Evolutionary conservation across 75 land plant genomes (phyloP), one percentile per base, ranked within the genome.

Genomic region (Sequoia sempervirens): DNA sequence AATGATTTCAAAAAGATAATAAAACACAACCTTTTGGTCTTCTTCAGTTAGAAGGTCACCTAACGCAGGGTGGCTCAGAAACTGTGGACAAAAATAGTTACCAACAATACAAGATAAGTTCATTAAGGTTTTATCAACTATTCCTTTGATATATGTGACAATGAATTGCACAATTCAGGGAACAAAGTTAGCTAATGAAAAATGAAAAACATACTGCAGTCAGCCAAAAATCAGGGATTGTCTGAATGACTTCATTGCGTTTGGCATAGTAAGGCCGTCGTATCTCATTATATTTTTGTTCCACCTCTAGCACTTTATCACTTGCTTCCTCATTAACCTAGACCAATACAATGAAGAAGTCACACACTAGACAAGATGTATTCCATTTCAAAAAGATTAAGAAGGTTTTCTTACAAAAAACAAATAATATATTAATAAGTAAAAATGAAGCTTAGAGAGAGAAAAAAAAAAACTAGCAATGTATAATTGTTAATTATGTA

Each of bases 281-380:
- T 81, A 93, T 88, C 87, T 95, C 99, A 86, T 95, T 95, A 83
- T 92, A 96, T 74, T 91, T 91, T 85, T 95, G 97, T 79, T 95
- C 99, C 52, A 96, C 91, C 78, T 92, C 97, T 84, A 96, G 90
- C 32, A 96, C 99, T 74, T 92, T 92, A 76, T 96, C 99, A 86
- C 98, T 96, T 66, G 97, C 99, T 80, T 96, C 97, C 83, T 95
- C 99, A 86, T 96, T 96, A 38, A 96, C 88, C 99, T 96, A 84
- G 50, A 15, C 58, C 37, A 70, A 70, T 28, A 32, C 36, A 70
- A 70, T 28, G 3, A 66, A 28, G 1, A 70, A 12, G 36, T 70
- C 73, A 70, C 2, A 32, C 32, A 70, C 7, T 30, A 32, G 73
- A 70, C 73, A 61, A 58, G 64, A 20, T 58, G 6, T 61, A 5